Evolutionary conservation across 495 filamentous ascomycete genomes (phyloP).

Genomic region (Talaromyces proteolyticus): DNA sequence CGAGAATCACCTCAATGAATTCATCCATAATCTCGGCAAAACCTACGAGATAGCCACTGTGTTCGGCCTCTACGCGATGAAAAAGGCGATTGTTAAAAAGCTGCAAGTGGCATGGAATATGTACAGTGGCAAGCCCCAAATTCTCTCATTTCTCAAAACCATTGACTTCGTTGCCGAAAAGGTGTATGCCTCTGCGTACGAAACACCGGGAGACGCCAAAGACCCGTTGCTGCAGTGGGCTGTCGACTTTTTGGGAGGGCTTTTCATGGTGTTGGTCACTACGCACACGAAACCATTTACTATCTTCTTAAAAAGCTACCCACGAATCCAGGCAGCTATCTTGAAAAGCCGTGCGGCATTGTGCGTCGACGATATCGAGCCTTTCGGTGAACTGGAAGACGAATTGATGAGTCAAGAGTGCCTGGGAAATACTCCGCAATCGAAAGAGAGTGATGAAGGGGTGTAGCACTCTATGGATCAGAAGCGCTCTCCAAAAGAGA

Average conservation of each 20-base stretch:
- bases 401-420: no score
- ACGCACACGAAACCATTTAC: background rate
- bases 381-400: no score
- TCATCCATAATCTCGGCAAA: background rate
- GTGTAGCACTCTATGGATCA: no score
- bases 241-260: background rate
- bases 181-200: background rate
- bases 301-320: background rate
- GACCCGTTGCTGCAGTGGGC: background rate
- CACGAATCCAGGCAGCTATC: background rate
- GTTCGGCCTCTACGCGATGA: background rate
- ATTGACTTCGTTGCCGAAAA: constrained; percentile 31
- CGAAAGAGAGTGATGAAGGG: no score
- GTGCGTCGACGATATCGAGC: no score
- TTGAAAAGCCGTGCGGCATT: background rate
- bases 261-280: background rate
- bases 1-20: background rate
- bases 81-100: background rate
- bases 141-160: constrained; percentile 28
- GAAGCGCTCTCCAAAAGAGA: no score
- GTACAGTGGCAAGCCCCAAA: background rate
- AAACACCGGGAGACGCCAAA: background rate
- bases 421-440: no score
- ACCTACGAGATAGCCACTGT: background rate
- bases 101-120: background rate